Evolutionary conservation across 257 asterid species (phyloP), one percentile per base, ranked within the genome.

Genomic region (Gentiana straminea): DNA sequence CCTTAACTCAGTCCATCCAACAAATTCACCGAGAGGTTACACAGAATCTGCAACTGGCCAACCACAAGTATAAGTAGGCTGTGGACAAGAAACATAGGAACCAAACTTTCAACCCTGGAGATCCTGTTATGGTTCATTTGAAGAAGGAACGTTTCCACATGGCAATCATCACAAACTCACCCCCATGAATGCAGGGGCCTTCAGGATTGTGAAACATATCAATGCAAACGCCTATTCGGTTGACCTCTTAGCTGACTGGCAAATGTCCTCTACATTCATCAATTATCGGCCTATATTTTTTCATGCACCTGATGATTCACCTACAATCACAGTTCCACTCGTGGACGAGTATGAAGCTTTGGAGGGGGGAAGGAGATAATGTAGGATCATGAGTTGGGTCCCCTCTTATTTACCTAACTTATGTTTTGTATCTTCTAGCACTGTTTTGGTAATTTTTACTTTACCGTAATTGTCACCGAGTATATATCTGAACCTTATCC

Each of bases 111-210:
- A 3, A 54, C 1, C 37, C 11, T 2, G 58, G 67, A 0, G 67
- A 61, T 55, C 7, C 11, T 1, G 62, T 61, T 13, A 35, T 37
- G 55, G 62, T 49, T n/a, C 11, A 15, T 33, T 15, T 60, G 8
- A 5, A 39, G 1, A 54, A 13, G 4, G 62, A 60, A 5, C 0
- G 58, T 3, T 54, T 54, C 8, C 61, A 11, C 0, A 8, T 49
- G 1, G 62, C 39, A 3, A n/a, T 13, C 9, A 13, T 57, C 3
- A 53, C 13, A 8, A 59, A 54, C 13, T 24, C 32, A 12, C 5
- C 58, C 8, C 60, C 12, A 12, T 44, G 13, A 57, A 11, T 13
- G 7, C 43, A 51, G n/a, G 51, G 4, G 13, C 51, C 3, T 48
- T 8, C 1, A 5, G 13, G n/a, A 48, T 48, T 48, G 10, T 4